Base-by-base conservation (phyloP, 768 basidiomycete species). In the Candolleomyces aberdarensis region DNA sequence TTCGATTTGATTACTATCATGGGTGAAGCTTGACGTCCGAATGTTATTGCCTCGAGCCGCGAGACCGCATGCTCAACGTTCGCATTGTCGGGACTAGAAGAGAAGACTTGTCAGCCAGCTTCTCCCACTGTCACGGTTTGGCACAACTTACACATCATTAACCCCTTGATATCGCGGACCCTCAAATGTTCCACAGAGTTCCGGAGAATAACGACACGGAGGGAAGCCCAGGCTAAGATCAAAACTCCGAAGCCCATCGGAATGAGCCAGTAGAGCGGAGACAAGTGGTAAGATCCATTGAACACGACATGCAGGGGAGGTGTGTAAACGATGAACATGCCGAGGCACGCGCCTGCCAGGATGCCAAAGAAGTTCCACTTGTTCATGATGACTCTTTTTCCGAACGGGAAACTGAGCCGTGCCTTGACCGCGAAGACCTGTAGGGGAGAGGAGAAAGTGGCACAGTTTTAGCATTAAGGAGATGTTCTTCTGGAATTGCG, bases 301-400 rank as follows among this genome's bases (percentile, higher is more conserved):
- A 89, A 89, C 13, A 88, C 87, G 64, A 85, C 82, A 63, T 85
- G 86, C 46, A 89, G 71, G 43, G 87, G 87, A 17, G 87, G 87
- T 0, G 84, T 85, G 70, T 89, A 89, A 64, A 88, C 76, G 66
- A 88, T 80, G 69, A 87, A 86, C 74, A 88, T 84, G 50, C 85
- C 85, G 14, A 89, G 75, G 56, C 79, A 80, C 14, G 84, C 86
- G 14, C 86, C 86, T 0, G 75, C 82, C 22, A 86, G 40, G 61
- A 89, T 87, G 17, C 86, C 86, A 32, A 75, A 73, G 62, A 89
- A 87, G 71, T 88, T 89, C 74, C 80, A 86, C 63, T 78, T 77
- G 75, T 89, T 89, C 50, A 79, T 75, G 54, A 88, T 69, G 44
- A 80, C 75, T 32, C 76, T 77, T 51, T 71, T 76, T 55, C 87